Base-by-base conservation (phyloP, 148 eudicot genomes). In the Silene uniflora region DNA sequence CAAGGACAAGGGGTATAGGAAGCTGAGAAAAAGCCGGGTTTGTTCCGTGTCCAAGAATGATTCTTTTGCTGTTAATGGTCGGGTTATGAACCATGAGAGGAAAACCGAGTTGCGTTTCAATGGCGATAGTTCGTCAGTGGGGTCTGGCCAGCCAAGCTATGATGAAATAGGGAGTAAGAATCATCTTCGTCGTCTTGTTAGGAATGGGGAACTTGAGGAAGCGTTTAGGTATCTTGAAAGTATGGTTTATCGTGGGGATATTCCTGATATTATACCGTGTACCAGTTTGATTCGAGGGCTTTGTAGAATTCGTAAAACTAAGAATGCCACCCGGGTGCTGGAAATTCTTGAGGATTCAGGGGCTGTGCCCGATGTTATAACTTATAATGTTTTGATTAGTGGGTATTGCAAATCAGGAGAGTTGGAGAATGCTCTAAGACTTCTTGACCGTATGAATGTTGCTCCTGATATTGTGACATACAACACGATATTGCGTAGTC, bases 301-400 rank as follows among this genome's bases (percentile, higher is more conserved):
- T 81, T 90, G 91, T 80, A 77, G 83, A 23, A 13, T 72, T 17
- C 86, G 91, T 72, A 83, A 84, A 46, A 88, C 91, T 76, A 81
- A 80, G 78, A 88, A 83, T 68, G 95, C 95, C n/a, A 83, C 89
- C 69, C 83, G 89, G 81, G 88, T 88, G 58, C 65, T 90, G 81
- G 84, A 87, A 29, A 87, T 87, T 78, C 83, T 90, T 17, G 91
- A 88, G 75, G 91, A 85, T n/a, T 88, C 91, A 1, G 95, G 95
- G 14, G 90, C 91, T 76, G 88, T 90, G 19, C 91, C 90, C 12
- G 90, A 90, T 87, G 90, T 90, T 46, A 85, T 87, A 24, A 86
- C 89, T 12, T 90, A 90, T 39, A 88, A 88, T 76, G 88, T 87
- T 71, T 82, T 90, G 83, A 88, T 90, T 66, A 84, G 87, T 76